Conservation (phyloP, 305 asterid genomes). For the Stenogyne calaminthoides region DNA sequence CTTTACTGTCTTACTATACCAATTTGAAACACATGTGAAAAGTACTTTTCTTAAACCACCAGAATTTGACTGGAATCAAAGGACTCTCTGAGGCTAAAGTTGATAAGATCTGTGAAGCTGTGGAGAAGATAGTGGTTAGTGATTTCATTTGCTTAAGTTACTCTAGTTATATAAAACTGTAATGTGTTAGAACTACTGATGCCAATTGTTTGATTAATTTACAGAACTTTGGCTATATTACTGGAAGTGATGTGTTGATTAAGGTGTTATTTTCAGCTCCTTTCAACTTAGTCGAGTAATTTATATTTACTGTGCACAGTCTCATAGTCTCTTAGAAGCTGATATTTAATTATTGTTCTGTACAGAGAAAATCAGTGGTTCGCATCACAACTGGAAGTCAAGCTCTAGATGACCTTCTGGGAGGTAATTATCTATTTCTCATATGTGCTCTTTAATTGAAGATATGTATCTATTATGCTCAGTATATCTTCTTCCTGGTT, state of each 20-base stretch:
- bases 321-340: constrained; percentile 8
- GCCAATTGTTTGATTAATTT: constrained; percentile 27
- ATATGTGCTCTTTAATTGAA: constrained; percentile 22
- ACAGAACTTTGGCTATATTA: constrained; percentile 90
- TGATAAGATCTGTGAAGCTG: constrained; percentile 98
- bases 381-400: constrained; percentile 94
- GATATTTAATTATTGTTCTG: constrained; percentile 23
- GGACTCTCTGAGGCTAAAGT: constrained; percentile 99
- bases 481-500: constrained; percentile 12
- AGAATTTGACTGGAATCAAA: constrained; percentile 94
- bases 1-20: constrained; percentile 9
- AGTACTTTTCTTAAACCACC: constrained; percentile 20
- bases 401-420: constrained; percentile 92
- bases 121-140: constrained; percentile 95
- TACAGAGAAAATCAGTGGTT: constrained; percentile 82
- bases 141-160: constrained; percentile 14
- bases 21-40: constrained; percentile 20
- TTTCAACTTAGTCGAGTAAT: constrained; percentile 10
- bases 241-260: constrained; percentile 96
- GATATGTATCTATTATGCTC: background rate
- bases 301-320: background rate
- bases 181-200: constrained; percentile 20
- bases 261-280: constrained; percentile 52
- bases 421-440: constrained; percentile 51
- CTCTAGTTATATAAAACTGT: constrained; percentile 1